These are phyloP conservation scores for Fusarium sp. DNA, from an alignment of 2,329 filamentous ascomycete species.

Conservation along the genomic window DNA sequence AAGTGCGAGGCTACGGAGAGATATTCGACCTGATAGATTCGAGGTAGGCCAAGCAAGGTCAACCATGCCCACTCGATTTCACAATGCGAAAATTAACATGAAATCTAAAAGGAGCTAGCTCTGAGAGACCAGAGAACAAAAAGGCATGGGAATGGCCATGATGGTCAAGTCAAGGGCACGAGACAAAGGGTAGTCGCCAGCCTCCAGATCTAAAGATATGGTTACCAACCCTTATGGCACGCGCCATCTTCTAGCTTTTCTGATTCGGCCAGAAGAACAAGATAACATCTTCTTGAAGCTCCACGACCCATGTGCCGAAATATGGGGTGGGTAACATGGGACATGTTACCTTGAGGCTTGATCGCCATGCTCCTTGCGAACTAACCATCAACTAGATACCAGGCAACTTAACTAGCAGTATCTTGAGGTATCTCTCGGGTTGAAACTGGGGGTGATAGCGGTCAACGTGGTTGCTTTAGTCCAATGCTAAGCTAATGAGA, in stretches of 20 bases:
- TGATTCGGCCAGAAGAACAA: conserved; percentile 8
- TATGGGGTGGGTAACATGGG: background rate
- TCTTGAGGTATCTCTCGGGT: background rate
- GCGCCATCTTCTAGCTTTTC: background rate
- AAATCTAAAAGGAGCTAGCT: background rate
- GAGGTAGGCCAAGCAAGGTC: background rate
- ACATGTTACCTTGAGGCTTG: background rate
- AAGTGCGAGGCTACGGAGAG: conserved; percentile 1
- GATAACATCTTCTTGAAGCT: background rate
- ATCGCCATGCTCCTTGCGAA: background rate
- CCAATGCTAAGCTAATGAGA: background rate
- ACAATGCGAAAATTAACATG: background rate
- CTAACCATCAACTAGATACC: background rate
- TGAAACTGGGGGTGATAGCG: background rate
- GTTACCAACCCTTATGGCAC: conserved; percentile 8
- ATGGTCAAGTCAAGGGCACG: background rate
- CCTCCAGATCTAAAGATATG: background rate
- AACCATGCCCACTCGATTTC: background rate
- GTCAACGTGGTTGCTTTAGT: background rate
- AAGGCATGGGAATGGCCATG: background rate
- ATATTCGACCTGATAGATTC: background rate
- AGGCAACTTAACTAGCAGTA: background rate
- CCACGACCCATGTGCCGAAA: conserved; percentile 3
- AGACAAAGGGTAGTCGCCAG: conserved; percentile 3
- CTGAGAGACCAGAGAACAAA: background rate